Conservation (phyloP, 441 rosid species). For the Cnidoscolus chayamansa region DNA sequence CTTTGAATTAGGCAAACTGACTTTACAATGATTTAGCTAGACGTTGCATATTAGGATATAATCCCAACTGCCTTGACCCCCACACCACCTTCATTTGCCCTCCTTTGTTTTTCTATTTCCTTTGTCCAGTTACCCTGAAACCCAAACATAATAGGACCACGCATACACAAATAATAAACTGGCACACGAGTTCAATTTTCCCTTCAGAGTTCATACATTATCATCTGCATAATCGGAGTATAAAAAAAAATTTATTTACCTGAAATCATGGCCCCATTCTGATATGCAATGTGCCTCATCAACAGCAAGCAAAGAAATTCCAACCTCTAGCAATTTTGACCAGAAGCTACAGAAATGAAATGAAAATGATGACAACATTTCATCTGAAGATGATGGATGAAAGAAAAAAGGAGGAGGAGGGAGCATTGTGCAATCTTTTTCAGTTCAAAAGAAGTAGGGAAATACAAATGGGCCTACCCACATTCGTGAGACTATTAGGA, state of each 20-base stretch:
- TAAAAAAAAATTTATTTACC: constrained; percentile 23
- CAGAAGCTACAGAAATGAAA: constrained; percentile 36
- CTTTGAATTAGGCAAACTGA: not conserved
- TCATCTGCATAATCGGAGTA: not conserved
- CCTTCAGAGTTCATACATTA: not conserved
- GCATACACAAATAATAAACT: not conserved
- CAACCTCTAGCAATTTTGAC: constrained; percentile 39
- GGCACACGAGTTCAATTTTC: not conserved
- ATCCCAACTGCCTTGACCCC: no score
- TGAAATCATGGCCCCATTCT: constrained; percentile 60
- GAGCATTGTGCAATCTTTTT: not conserved
- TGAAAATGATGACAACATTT: not conserved
- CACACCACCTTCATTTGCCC: no score
- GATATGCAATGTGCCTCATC: constrained; percentile 62
- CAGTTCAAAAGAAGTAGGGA: not conserved
- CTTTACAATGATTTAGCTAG: not conserved
- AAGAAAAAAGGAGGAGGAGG: not conserved
- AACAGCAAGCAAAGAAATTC: constrained; percentile 46
- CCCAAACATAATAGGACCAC: not conserved
- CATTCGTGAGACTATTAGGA: no score
- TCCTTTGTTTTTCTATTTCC: not conserved
- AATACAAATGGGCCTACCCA: not conserved
- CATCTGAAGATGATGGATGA: not conserved
- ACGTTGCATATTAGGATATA: not conserved
- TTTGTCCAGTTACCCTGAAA: no score